Conservation (phyloP, 2,329 filamentous ascomycete species). For the Chrysoporthe puriensis region DNA sequence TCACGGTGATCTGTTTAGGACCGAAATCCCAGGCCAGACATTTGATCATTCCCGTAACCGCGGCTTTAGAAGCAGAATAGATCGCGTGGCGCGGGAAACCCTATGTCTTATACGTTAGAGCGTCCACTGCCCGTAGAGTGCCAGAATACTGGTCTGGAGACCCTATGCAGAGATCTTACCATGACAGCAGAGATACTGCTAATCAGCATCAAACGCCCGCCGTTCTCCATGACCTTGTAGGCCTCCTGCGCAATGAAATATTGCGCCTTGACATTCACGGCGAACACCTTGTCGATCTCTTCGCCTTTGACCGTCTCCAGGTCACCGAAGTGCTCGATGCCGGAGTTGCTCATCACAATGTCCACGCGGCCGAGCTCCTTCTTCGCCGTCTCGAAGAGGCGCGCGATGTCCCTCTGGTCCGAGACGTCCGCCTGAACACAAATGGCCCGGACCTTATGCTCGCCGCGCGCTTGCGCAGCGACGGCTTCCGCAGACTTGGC, state of each 20-base stretch:
- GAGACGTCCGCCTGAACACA: conserved; percentile 35
- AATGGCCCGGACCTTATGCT: conserved; percentile 18
- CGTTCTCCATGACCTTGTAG: conserved; percentile 30
- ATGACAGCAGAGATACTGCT: conserved; percentile 29
- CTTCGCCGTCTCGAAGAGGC: conserved; percentile 32
- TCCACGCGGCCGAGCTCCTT: conserved; percentile 34
- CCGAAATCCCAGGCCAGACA: conserved; percentile 21
- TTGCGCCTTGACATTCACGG: conserved; percentile 31
- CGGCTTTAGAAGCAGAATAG: conserved; percentile 20
- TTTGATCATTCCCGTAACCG: conserved; percentile 17
- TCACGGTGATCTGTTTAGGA: conserved; percentile 31
- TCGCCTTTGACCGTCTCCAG: conserved; percentile 25
- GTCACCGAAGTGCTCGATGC: conserved; percentile 30
- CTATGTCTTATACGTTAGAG: neutral
- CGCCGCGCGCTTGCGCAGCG: conserved; percentile 24
- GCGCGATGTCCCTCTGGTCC: conserved; percentile 32
- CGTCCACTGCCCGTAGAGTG: neutral
- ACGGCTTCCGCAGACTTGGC: conserved; percentile 6
- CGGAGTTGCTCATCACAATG: conserved; percentile 37
- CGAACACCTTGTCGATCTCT: conserved; percentile 27
- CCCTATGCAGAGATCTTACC: conserved; percentile 23
- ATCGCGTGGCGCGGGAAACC: conserved; percentile 17
- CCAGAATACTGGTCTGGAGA: neutral
- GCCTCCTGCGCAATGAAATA: conserved; percentile 27
- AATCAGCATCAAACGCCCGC: conserved; percentile 30